These are phyloP conservation scores for Venturia aucupariae DNA, from an alignment of 2,329 filamentous ascomycete species.

Conservation along the genomic window DNA sequence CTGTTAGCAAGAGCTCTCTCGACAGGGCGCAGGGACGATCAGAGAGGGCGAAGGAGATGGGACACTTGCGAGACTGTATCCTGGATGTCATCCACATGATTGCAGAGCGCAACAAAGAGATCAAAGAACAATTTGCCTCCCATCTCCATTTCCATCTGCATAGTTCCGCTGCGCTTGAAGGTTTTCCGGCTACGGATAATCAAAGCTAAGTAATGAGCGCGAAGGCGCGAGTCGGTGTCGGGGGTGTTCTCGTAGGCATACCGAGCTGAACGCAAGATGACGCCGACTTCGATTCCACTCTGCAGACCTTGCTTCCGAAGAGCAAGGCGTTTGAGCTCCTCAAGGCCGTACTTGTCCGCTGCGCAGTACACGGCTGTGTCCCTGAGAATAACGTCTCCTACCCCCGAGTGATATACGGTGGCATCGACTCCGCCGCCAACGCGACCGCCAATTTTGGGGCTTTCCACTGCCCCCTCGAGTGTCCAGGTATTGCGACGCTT, in stretches of 20 bases:
- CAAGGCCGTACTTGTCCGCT: slow-evolving; percentile 81
- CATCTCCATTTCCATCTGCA: slow-evolving; percentile 97
- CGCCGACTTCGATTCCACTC: slow-evolving; percentile 82
- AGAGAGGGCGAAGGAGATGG: slow-evolving; percentile 7
- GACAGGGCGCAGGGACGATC: background rate
- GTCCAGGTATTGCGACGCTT: slow-evolving; percentile 81
- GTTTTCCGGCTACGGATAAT: slow-evolving; percentile 96
- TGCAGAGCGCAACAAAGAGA: slow-evolving; percentile 96
- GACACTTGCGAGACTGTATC: slow-evolving; percentile 34
- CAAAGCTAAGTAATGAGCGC: slow-evolving; percentile 93
- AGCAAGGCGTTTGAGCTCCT: slow-evolving; percentile 83
- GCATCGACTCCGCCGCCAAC: slow-evolving; percentile 51
- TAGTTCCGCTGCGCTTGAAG: slow-evolving; percentile 96
- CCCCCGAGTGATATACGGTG: slow-evolving; percentile 67
- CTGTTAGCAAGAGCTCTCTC: background rate
- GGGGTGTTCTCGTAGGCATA: slow-evolving; percentile 95
- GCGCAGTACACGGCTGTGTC: slow-evolving; percentile 94
- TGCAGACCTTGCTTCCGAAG: slow-evolving; percentile 92
- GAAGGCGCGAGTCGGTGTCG: slow-evolving; percentile 82
- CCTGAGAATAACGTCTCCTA: slow-evolving; percentile 69
- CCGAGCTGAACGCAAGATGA: slow-evolving; percentile 83
- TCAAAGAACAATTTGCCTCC: slow-evolving; percentile 95
- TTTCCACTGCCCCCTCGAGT: slow-evolving; percentile 61
- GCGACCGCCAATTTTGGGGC: slow-evolving; percentile 46
- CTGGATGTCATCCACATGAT: slow-evolving; percentile 93